Evolutionary conservation across 495 filamentous ascomycete genomes (phyloP), one percentile per base, ranked within the genome.

Genomic region (Polyplosphaeria fusca): DNA sequence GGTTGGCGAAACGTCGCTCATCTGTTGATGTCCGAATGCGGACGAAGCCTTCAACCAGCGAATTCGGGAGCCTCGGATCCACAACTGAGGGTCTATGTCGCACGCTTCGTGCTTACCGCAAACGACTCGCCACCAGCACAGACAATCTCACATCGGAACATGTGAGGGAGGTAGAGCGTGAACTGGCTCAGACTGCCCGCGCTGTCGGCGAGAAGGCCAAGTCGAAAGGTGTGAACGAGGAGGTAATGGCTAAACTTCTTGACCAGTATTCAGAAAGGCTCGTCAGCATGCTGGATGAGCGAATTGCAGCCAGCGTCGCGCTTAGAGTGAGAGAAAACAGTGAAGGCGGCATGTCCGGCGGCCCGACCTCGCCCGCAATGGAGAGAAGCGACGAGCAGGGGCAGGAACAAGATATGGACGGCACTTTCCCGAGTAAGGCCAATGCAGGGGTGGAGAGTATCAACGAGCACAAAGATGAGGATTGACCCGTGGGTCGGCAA

Each of bases 21-120:
- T 83, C 84, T 2, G 69, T 86, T 5, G 80, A 83, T 54, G 74
- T 74, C 32, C 73, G 78, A 35, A 74, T 78, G 2, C 77, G 80
- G 27, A 74, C 76, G 14, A 83, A 83, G 64, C 75, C 75, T 55
- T 27, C 42, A 13, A 26, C 47, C 25, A 69, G 52, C 68, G 81
- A 82, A 22, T 83, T 82, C 55, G 85, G 86, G 7, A 80, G 77
- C 46, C 74, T 95, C 4, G 83, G 83, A 63, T 82, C 82, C 71
- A 84, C 87, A 5, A 92, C 87, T 0, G 87, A 93, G 61, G 86
- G 91, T 57, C 76, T 90, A 0, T 89, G 86, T 61, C 86, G 86
- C 23, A 84, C 84, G 4, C 76, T 98, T 5, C 82, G 86, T 45
- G 81, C 84, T 1, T 96, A 94, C 65, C 80, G 93, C 14, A 92